These are phyloP conservation scores for Phytophthora fragariaefolia DNA, from an alignment of 352 stramenopile genomes.

Conservation along the genomic window DNA sequence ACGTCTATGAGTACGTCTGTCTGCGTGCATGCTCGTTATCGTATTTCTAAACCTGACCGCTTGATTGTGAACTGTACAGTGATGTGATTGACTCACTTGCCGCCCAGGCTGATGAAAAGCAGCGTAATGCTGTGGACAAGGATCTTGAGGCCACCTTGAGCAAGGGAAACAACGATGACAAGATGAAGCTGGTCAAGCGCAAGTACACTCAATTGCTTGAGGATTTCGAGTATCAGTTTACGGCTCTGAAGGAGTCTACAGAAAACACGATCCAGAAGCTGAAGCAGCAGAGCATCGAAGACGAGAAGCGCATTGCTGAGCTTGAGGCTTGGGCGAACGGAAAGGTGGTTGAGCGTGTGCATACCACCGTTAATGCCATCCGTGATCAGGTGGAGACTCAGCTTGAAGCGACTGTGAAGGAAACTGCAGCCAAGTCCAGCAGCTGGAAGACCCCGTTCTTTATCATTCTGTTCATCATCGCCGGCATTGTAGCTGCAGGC, in stretches of 20 bases:
- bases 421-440: constrained; percentile 71
- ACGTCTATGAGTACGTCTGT: constrained; percentile 76
- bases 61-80: constrained; percentile 35
- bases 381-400: constrained; percentile 73
- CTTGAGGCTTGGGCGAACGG: constrained; percentile 75
- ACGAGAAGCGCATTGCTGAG: constrained; percentile 73
- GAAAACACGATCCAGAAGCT: constrained; percentile 87
- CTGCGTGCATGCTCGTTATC: background rate
- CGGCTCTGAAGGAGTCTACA: constrained; percentile 82
- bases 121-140: constrained; percentile 60
- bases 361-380: constrained; percentile 63
- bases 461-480: constrained; percentile 74
- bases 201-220: constrained; percentile 85
- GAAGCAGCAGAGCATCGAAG: constrained; percentile 68
- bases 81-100: constrained; percentile 69
- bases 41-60: constrained; percentile 7
- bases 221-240: constrained; percentile 89
- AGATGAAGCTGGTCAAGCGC: constrained; percentile 72
- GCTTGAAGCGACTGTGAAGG: constrained; percentile 73
- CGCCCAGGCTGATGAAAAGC: constrained; percentile 60
- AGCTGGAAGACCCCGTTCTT: constrained; percentile 89
- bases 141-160: constrained; percentile 57
- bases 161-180: constrained; percentile 63
- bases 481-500: constrained; percentile 53
- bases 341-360: constrained; percentile 63